phyloP scores from a whole-genome alignment of 345 rosid species.

The Lepidium didymum region DNA sequence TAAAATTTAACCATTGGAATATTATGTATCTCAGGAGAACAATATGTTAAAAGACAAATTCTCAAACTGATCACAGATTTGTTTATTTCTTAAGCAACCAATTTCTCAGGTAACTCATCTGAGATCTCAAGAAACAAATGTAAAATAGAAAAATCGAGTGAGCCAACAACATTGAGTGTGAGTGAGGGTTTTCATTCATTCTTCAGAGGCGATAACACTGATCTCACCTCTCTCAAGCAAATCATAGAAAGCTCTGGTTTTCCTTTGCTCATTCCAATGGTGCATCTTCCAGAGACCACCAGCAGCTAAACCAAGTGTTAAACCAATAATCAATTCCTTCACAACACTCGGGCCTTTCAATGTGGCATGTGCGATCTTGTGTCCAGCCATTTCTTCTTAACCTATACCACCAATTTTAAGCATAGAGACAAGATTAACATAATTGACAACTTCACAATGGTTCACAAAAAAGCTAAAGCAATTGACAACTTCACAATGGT shows the following conservation, averaged over 20 bases:
- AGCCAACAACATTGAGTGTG: not conserved
- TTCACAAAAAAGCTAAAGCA: too few species aligned
- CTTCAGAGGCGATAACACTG: constrained; percentile 66
- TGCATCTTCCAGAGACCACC: constrained; percentile 72
- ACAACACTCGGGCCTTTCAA: constrained; percentile 79
- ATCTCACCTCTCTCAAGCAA: constrained; percentile 75
- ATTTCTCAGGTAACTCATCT: constrained; percentile 43
- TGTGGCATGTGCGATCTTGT: constrained; percentile 64
- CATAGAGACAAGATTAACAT: not conserved
- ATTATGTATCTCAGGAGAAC: not conserved
- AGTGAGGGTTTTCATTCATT: constrained; percentile 15
- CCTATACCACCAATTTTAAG: not conserved
- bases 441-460: not conserved
- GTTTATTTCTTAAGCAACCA: constrained; percentile 31
- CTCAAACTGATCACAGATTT: not conserved
- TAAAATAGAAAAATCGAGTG: not conserved
- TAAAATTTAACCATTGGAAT: not conserved
- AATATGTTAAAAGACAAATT: constrained; percentile 3
- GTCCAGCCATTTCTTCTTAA: constrained; percentile 52
- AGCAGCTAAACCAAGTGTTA: constrained; percentile 48
- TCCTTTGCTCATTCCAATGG: constrained; percentile 80
- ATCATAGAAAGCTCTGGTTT: constrained; percentile 60
- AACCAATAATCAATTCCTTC: constrained; percentile 59
- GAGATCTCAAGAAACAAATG: constrained; percentile 10
- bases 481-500: too few species aligned